These are phyloP conservation scores for Russula olivacea DNA, from an alignment of 768 basidiomycete genomes.

Conservation along the genomic window DNA sequence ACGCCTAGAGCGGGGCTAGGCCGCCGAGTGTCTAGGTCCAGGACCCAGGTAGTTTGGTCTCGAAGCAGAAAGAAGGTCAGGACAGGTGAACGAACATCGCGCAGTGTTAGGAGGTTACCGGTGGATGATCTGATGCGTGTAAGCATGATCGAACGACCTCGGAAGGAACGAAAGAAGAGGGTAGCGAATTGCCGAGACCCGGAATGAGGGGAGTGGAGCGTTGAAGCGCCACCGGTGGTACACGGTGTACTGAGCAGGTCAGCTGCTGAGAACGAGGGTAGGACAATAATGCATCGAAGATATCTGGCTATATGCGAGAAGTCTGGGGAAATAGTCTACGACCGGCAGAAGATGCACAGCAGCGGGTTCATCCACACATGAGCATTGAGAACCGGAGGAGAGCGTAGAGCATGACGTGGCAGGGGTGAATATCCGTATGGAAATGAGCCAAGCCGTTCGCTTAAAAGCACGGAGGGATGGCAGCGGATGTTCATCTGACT, in stretches of 20 bases:
- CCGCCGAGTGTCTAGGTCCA: neutral
- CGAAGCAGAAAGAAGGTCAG: too few species aligned
- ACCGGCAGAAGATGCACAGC: neutral
- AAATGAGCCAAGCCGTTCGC: neutral
- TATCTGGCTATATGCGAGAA: neutral
- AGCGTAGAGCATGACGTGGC: neutral
- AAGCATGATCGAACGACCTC: neutral
- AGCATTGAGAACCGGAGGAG: neutral
- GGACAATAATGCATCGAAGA: neutral
- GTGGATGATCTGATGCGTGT: neutral
- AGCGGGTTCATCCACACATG: neutral
- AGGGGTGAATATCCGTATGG: neutral
- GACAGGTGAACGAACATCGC: too few species aligned
- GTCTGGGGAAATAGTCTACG: constrained; percentile 12
- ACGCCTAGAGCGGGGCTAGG: neutral
- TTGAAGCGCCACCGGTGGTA: neutral
- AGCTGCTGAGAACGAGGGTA: neutral
- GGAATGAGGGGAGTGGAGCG: neutral
- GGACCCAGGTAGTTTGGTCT: neutral
- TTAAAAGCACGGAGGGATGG: neutral
- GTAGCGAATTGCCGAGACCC: neutral
- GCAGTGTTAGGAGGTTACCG: too few species aligned
- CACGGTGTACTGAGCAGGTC: neutral
- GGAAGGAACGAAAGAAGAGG: neutral
- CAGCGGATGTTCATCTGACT: neutral